Percentiles rank a stretch among this genome's conserved stretches.
Evolutionary conservation across 331 rosid species (phyloP).

Genomic region (Spiraea crenata): DNA sequence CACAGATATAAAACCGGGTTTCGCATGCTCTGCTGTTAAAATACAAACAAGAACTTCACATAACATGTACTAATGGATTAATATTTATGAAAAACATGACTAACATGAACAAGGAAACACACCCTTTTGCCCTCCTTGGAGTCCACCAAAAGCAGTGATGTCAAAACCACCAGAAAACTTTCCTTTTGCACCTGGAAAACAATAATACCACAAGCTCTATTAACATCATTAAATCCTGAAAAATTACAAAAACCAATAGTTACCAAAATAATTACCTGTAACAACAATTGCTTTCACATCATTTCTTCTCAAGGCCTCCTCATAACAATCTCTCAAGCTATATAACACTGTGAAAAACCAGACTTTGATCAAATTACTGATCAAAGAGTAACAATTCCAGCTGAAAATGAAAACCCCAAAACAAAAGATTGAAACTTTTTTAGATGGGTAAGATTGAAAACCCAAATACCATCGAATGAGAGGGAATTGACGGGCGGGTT

Average conservation of each 20-base stretch:
- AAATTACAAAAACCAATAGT: neutral
- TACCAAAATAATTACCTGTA: slow-evolving; percentile 42
- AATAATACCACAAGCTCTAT: slow-evolving; percentile 21
- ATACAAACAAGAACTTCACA: slow-evolving; percentile 6
- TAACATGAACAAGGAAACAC: slow-evolving; percentile 10
- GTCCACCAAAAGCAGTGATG: slow-evolving; percentile 64
- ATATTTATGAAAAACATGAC: neutral
- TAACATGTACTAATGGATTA: neutral
- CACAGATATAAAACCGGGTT: slow-evolving; percentile 58
- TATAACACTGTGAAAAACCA: slow-evolving; percentile 44
- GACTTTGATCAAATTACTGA: neutral
- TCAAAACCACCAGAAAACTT: slow-evolving; percentile 96
- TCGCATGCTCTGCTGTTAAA: slow-evolving; percentile 32
- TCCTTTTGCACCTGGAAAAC: slow-evolving; percentile 70
- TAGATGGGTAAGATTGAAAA: slow-evolving; percentile 1
- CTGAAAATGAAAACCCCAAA: neutral
- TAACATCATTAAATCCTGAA: neutral
- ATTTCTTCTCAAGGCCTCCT: slow-evolving; percentile 63
- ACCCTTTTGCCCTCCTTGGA: slow-evolving; percentile 58
- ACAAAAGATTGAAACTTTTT: neutral
- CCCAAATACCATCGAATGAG: slow-evolving; percentile 67
- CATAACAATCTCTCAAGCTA: slow-evolving; percentile 67
- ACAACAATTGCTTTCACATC: slow-evolving; percentile 91
- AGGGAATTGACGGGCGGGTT: slow-evolving; percentile 97
- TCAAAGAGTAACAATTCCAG: neutral